Evolutionary conservation across 352 stramenopile genomes (phyloP), one percentile per base, ranked within the genome.

Genomic region (Plasmopara halstedii): DNA sequence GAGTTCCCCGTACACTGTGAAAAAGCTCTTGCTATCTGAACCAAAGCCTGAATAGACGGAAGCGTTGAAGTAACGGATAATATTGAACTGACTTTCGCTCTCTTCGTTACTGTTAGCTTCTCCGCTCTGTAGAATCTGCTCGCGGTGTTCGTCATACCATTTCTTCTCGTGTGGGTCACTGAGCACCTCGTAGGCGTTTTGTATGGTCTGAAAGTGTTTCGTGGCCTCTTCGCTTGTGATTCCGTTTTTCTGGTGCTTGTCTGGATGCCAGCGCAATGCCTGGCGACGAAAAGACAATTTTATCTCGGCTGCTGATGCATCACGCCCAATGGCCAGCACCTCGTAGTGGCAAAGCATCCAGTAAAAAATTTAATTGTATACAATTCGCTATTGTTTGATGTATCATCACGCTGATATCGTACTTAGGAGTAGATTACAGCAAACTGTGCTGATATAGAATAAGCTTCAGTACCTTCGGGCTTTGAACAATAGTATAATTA

Each of bases 281-380:
- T 87, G 71, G 14, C 71, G 48, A 26, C 83, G 72, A 56, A 88
- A 93, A 13, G 74, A 77, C 51, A 85, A 85, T 60, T 87, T 87
- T 42, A 93, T 70, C 23, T 88, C 79, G 33, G 45, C 57, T 6
- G 53, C 52, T 7, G 60, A 63, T 4, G 66, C 72, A 25, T 85
- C 69, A 4, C 79, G 75, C 62, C 78, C 64, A 36, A 85, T 45
- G 22, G 52, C 58, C 21, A 93, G 73, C 57, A 91, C 82, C 27
- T 89, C 82, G 54, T 93, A 93, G 68, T 91, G 76, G 46, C 82
- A 93, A 20, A 60, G 77, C 77, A 92, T 88, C n/a, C n/a, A n/a
- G n/a, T n/a, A n/a, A n/a, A n/a, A n/a, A n/a, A n/a, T n/a, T n/a
- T n/a, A n/a, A n/a, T n/a, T n/a, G n/a, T n/a, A n/a, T n/a, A n/a